Conservation (phyloP, 148 eudicot species). For the Rhododendron griersonianum region DNA sequence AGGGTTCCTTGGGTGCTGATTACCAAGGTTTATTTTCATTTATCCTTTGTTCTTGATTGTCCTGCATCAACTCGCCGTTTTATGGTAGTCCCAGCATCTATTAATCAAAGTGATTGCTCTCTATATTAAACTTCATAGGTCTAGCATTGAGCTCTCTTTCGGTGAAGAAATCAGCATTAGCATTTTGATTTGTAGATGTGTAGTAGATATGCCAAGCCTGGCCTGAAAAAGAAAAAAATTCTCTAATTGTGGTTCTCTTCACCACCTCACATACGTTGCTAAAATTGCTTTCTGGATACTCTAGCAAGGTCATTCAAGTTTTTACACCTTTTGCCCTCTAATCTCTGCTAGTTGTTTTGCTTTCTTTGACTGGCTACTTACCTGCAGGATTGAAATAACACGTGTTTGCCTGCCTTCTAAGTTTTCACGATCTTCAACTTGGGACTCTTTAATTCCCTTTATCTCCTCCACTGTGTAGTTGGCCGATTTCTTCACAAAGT, state of each 20-base stretch:
- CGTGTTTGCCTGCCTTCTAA: background rate
- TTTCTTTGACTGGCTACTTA: background rate
- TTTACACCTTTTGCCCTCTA: background rate
- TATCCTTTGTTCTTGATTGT: background rate
- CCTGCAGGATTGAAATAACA: background rate
- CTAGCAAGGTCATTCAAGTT: background rate
- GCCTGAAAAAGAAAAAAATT: background rate
- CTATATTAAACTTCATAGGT: background rate
- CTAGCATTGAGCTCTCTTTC: background rate
- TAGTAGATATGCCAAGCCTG: background rate
- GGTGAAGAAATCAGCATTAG: background rate
- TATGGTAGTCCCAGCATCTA: background rate
- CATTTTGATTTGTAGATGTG: background rate
- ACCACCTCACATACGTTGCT: background rate
- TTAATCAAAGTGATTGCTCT: background rate
- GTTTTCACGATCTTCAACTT: background rate
- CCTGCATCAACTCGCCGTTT: background rate
- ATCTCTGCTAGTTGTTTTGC: background rate
- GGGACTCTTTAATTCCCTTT: background rate
- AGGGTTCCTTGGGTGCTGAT: background rate
- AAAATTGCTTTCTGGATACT: background rate
- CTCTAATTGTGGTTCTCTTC: background rate
- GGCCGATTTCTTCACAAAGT: background rate
- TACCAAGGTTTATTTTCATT: background rate
- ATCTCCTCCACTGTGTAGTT: background rate